Evolutionary conservation across 345 rosid species (phyloP), one percentile per base, ranked within the genome.

Genomic region (Syzygium grande): DNA sequence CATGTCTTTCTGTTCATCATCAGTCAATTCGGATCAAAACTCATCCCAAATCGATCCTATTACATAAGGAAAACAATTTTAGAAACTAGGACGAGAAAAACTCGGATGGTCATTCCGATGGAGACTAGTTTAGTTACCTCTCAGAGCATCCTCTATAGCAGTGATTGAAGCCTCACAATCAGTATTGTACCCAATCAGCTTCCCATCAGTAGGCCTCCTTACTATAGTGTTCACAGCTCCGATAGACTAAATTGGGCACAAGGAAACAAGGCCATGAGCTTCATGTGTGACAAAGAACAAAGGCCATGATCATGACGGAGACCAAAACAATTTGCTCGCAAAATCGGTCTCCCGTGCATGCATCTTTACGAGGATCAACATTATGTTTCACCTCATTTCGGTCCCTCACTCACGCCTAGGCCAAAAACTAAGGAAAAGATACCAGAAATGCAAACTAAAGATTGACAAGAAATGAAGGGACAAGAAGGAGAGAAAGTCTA

Each of bases 61-160:
- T 73, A 4, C 46, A 10, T 38, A 9, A 30, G 49, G 46, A 73
- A 9, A 34, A 34, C 80, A 41, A 34, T 73, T 34, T 19, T 34
- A 73, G 46, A 19, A 73, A 34, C 80, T 19, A 73, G 80, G 80
- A 73, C 25, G 49, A 73, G 80, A 34, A 73, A 73, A 73, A 4
- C 80, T 38, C 1, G 13, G 80, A 41, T 34, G 80, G 14, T 38
- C 0, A 49, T 5, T 34, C 80, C 49, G 4, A 38, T 19, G 49
- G 14, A 73, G 21, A 34, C 49, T 41, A 38, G 80, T 11, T 22
- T 73, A 38, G 49, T 38, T 73, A 94, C 95, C 95, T 90, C 91
- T 87, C 38, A 94, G 86, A 87, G 95, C 95, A 89, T 94, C 96
- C 88, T 92, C 95, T 9, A 91, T 91, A 4, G 94, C 93, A 59